phyloP scores from a whole-genome alignment of 2,329 filamentous ascomycete genomes.

The Fusarium marasasianum region DNA sequence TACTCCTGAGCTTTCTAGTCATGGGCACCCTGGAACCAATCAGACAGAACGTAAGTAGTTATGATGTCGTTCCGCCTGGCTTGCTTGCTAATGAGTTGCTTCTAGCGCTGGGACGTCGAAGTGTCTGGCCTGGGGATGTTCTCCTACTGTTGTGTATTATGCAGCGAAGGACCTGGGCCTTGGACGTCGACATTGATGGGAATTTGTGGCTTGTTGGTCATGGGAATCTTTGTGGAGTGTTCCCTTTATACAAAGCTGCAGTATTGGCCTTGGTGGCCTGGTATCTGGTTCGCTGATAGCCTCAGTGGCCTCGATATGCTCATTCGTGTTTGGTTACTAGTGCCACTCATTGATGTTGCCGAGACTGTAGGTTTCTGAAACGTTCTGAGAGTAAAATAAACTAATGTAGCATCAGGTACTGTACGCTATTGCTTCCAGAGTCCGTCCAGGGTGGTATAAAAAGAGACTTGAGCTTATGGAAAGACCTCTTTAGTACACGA shows the following conservation, averaged over 20 bases:
- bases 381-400: background rate
- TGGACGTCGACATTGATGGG: constrained; percentile 7
- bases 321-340: constrained; percentile 32
- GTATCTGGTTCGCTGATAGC: constrained; percentile 31
- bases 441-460: constrained; percentile 3
- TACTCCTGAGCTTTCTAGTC: constrained; percentile 29
- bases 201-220: constrained; percentile 3
- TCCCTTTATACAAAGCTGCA: background rate
- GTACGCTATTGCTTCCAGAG: background rate
- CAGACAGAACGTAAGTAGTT: constrained; percentile 28
- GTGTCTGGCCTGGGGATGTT: constrained; percentile 30
- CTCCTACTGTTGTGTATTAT: constrained; percentile 6
- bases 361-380: constrained; percentile 33
- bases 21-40: constrained; percentile 39
- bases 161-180: constrained; percentile 1
- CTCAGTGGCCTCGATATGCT: constrained; percentile 15
- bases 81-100: background rate
- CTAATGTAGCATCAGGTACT: background rate
- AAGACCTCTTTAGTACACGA: constrained; percentile 15
- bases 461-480: background rate
- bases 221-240: constrained; percentile 5
- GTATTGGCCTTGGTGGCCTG: constrained; percentile 10
- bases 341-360: constrained; percentile 35
- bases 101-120: constrained; percentile 32
- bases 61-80: background rate